Evolutionary conservation across 2,329 filamentous ascomycete species (phyloP).

Genomic region (Cryoendolithus antarcticus): DNA sequence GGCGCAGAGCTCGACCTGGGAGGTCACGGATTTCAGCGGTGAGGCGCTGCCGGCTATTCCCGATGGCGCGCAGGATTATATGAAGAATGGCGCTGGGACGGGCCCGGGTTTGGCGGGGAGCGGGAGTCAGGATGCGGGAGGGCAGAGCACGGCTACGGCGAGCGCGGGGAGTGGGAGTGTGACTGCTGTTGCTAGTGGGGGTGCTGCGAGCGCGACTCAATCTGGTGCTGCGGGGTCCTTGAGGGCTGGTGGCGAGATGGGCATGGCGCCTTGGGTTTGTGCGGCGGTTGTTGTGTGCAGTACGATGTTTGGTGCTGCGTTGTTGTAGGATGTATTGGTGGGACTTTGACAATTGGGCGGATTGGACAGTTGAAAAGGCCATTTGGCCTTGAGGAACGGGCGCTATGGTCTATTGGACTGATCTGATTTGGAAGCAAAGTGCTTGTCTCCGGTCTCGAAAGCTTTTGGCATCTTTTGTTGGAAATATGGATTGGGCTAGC

Average conservation of each 20-base stretch:
- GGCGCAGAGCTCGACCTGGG: slow-evolving; percentile 40
- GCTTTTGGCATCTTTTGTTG: no score
- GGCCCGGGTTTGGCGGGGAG: slow-evolving; percentile 43
- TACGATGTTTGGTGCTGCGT: slow-evolving; percentile 40
- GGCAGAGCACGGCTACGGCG: slow-evolving; percentile 36
- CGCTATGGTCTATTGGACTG: no score
- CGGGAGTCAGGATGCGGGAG: slow-evolving; percentile 45
- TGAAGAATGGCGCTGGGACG: slow-evolving; percentile 45
- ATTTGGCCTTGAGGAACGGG: no score
- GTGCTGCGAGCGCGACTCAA: slow-evolving; percentile 11
- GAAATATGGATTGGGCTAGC: no score
- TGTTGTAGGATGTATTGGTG: slow-evolving; percentile 17
- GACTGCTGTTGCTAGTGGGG: slow-evolving; percentile 23
- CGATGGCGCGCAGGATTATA: slow-evolving; percentile 40
- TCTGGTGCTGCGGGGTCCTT: slow-evolving; percentile 33
- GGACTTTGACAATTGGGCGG: no score
- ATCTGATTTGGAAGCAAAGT: no score
- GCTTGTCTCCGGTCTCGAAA: no score
- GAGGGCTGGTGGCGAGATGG: slow-evolving; percentile 30
- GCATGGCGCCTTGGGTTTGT: slow-evolving; percentile 39
- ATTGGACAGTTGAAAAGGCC: no score
- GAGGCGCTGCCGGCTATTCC: slow-evolving; percentile 45
- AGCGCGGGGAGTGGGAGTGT: slow-evolving; percentile 38
- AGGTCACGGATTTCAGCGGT: slow-evolving; percentile 37
- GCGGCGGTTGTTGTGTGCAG: slow-evolving; percentile 40